Base-by-base conservation (phyloP, 805 yeast genomes). In the Pichia manshurica region DNA sequence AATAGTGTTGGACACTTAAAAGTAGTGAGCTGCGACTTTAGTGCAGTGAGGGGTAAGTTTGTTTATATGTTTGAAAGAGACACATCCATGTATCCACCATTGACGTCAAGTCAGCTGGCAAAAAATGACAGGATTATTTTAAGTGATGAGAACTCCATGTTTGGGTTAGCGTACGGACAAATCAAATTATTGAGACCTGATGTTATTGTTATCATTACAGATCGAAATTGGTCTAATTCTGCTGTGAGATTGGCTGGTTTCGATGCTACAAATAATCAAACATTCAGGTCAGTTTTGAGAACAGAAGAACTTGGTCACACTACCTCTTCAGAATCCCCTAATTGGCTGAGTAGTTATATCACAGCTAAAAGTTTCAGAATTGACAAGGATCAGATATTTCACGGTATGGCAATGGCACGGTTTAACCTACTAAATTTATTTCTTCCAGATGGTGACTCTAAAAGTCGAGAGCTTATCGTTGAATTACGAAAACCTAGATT, bases 301-400 rank as follows among this genome's bases (percentile, higher is more conserved):
- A 32, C 38, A 7, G 25, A 15, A 4, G 28, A 17, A 17, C 6
- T 23, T 19, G 33, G 20, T 15, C 20, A 39, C 10, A n/a, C 29
- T 7, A 28, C 9, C 8, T 9, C 28, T 3, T 31, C 22, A 13
- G 17, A 29, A 19, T 13, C 25, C 9, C 10, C 25, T 4, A 35
- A 41, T 20, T 8, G 15, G 10, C 16, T 42, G n/a, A 36, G 34
- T 31, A 28, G 28, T 17, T 16, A 13, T 5, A 38, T 53, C 5
- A 38, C 23, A 8, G 25, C 42, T 9, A 57, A 51, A 15, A 64
- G 48, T 22, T 88, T 77, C 54, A 70, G 98, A 47, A 71, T 90
- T 22, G 98, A 91, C 61, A 81, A 79, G 58, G 95, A 89, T 64
- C 89, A 82, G 41, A 75, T 81, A 66, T 82, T 78, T 47, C 81